Base-by-base conservation (phyloP, 768 basidiomycete species). In the Neoboletus brunneissimus region DNA sequence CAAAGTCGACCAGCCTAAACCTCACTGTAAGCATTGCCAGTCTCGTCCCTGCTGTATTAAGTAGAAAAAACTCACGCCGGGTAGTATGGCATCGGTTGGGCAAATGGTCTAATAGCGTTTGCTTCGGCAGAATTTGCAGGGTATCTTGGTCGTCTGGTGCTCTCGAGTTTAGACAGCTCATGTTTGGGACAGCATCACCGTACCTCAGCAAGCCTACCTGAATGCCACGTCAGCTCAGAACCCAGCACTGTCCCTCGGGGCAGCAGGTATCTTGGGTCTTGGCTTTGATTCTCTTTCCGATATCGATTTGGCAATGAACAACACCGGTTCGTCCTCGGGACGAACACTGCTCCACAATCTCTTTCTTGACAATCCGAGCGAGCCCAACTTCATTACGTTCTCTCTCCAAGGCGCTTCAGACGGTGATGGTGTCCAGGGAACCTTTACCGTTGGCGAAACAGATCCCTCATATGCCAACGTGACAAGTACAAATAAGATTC, bases 61-160 rank as follows among this genome's bases (percentile, higher is more conserved):
- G 11, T 37, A 35, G 3, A 27, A n/a, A 27, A n/a, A 38, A 42
- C 51, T 59, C 48, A 62, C 40, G 2, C 29, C 29, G 6, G 2
- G 23, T 29, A 91, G 89, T 94, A 93, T 71, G 88, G 87, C 46
- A 84, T 88, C 54, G 91, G 91, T 20, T 91, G 87, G 84, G 89
- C 88, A 3, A 75, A 73, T 48, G 91, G 91, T 5, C 66, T 77
- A 57, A 75, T 94, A 31, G 75, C 82, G 4, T 86, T 81, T 68
- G 83, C 86, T 22, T 66, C 81, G 3, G 81, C 85, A 34, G 72
- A 81, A 51, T 92, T 93, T 67, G 83, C 91, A 20, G 84, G 84
- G 88, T 91, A 67, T 61, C 77, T 71, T 25, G 40, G 5, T 46
- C 40, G 16, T 54, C 51, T 20, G 22, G 13, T 52, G 42, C 44